A percentile compares a stretch with the other conserved stretches of the same genome.
Evolutionary conservation across 169 alveolate genomes (phyloP).

Genomic region (Plasmodium berghei): DNA sequence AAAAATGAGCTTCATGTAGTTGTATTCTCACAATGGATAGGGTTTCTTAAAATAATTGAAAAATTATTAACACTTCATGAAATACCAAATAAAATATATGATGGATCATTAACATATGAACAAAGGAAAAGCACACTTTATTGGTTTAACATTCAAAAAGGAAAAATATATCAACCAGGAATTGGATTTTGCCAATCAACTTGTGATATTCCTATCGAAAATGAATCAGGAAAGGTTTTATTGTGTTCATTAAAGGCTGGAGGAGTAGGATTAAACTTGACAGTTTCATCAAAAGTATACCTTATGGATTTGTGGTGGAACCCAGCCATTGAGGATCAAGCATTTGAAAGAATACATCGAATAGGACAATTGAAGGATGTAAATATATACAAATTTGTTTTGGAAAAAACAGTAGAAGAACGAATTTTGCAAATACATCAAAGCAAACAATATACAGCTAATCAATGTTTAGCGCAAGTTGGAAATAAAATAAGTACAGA

Average conservation of each 20-base stretch:
- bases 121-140: conserved; percentile 42
- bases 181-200: conserved; percentile 38
- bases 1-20: conserved; percentile 67
- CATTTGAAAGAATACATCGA: conserved; percentile 95
- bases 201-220: conserved; percentile 55
- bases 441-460: conserved; percentile 77
- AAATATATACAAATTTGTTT: conserved; percentile 86
- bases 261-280: conserved; percentile 91
- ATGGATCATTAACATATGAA: conserved; percentile 63
- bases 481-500: conserved; percentile 61
- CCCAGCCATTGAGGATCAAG: conserved; percentile 94
- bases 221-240: conserved; percentile 80
- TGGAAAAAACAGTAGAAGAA: conserved; percentile 88
- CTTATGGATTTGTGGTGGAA: conserved; percentile 94
- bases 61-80: conserved; percentile 56
- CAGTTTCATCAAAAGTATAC: conserved; percentile 86
- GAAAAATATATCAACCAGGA: conserved; percentile 67
- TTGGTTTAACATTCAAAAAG: conserved; percentile 75
- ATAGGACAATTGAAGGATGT: conserved; percentile 93
- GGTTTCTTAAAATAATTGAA: conserved; percentile 64
- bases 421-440: conserved; percentile 87
- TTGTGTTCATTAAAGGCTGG: conserved; percentile 91
- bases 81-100: conserved; percentile 68
- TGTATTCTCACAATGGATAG: conserved; percentile 78
- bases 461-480: conserved; percentile 53